Conservation (phyloP, 2,329 filamentous ascomycete species). For the Coleophoma cylindrospora region DNA sequence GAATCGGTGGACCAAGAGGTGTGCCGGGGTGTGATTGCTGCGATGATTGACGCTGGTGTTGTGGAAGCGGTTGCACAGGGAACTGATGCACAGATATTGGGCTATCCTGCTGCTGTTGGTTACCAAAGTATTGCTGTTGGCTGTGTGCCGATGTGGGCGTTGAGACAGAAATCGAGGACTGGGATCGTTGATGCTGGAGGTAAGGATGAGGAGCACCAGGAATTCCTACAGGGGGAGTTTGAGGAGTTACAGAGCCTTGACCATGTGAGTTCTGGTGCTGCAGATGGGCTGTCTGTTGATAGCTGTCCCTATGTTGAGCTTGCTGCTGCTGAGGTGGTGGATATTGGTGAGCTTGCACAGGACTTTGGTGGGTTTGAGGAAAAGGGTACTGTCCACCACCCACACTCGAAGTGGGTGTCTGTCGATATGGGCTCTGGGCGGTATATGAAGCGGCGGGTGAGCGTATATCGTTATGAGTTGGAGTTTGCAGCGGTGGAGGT, state of each 20-base stretch:
- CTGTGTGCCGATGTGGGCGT: constrained; percentile 60
- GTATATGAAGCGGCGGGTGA: constrained; percentile 34
- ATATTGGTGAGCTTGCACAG: constrained; percentile 25
- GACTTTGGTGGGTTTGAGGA: constrained; percentile 23
- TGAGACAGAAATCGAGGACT: constrained; percentile 52
- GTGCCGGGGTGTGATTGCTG: constrained; percentile 24
- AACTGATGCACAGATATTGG: constrained; percentile 31
- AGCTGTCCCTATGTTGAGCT: constrained; percentile 23
- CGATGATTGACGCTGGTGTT: constrained; percentile 22
- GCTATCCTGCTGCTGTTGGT: constrained; percentile 47
- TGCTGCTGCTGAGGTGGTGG: constrained; percentile 18
- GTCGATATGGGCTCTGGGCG: constrained; percentile 27
- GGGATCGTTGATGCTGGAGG: constrained; percentile 42
- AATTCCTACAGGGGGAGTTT: constrained; percentile 27
- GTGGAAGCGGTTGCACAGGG: constrained; percentile 19
- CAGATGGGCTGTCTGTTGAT: constrained; percentile 18
- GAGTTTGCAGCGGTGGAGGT: constrained; percentile 37
- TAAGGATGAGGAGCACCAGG: constrained; percentile 25
- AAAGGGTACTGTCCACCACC: constrained; percentile 23
- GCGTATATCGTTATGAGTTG: constrained; percentile 30
- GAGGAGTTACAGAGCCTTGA: constrained; percentile 23
- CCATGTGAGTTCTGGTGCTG: constrained; percentile 22
- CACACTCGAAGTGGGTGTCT: constrained; percentile 22
- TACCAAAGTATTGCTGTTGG: constrained; percentile 45
- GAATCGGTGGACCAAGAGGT: constrained; percentile 45